These are phyloP conservation scores for Nidularia pulvinata DNA, from an alignment of 768 basidiomycete genomes.

Conservation along the genomic window DNA sequence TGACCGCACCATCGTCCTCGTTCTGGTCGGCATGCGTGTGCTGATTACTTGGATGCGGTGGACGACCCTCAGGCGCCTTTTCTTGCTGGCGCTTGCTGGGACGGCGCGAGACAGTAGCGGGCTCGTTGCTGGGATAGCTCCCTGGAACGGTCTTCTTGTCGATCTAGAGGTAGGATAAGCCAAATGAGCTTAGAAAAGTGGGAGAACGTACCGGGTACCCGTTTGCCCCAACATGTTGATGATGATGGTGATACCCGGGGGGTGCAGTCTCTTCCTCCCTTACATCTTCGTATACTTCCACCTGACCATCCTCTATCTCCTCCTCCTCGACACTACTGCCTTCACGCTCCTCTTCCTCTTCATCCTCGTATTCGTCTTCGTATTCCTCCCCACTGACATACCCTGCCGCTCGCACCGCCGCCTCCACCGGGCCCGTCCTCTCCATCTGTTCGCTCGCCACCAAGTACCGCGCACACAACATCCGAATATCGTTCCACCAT, in stretches of 20 bases:
- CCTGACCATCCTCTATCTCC: slow-evolving; percentile 26
- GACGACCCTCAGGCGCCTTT: slow-evolving; percentile 5
- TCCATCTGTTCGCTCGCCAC: slow-evolving; percentile 95
- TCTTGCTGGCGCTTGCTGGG: slow-evolving; percentile 3
- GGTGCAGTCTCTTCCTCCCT: slow-evolving; percentile 47
- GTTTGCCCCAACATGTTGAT: slow-evolving; percentile 23
- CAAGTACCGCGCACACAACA: slow-evolving; percentile 92
- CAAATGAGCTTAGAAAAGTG: neutral
- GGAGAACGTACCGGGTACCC: slow-evolving; percentile 59
- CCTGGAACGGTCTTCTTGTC: slow-evolving; percentile 11
- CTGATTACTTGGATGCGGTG: neutral
- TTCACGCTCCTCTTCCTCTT: slow-evolving; percentile 41
- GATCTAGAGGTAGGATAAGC: slow-evolving; percentile 4
- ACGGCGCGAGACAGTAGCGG: neutral
- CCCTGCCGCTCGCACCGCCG: slow-evolving; percentile 87
- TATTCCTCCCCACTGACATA: slow-evolving; percentile 84
- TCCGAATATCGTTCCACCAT: slow-evolving; percentile 98
- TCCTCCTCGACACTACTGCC: slow-evolving; percentile 36
- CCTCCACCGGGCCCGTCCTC: slow-evolving; percentile 88
- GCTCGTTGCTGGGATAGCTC: neutral
- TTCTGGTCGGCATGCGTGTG: neutral
- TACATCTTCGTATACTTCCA: slow-evolving; percentile 38
- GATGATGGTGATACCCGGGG: slow-evolving; percentile 60
- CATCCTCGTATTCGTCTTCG: slow-evolving; percentile 65
- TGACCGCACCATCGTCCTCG: slow-evolving; percentile 2